Evolutionary conservation across 2,329 filamentous ascomycete species (phyloP).

Genomic region (Trichoderma polysporum): DNA sequence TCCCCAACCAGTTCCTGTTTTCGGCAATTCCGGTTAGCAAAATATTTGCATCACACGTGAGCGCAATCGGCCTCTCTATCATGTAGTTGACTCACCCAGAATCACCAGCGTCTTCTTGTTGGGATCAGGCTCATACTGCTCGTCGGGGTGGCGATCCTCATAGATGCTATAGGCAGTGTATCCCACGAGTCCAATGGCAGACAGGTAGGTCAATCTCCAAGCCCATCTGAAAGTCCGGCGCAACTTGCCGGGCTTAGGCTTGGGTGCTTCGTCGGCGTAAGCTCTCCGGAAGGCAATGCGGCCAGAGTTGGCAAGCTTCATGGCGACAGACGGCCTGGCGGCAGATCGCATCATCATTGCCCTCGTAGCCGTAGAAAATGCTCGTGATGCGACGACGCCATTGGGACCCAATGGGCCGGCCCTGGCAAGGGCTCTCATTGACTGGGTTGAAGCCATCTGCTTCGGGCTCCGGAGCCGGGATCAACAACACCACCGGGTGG

Average conservation of each 20-base stretch:
- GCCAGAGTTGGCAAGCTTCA: slow-evolving; percentile 37
- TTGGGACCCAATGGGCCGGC: slow-evolving; percentile 32
- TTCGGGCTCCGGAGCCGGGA: slow-evolving; percentile 14
- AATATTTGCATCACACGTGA: neutral
- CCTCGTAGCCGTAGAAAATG: slow-evolving; percentile 35
- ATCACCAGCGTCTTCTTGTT: slow-evolving; percentile 96
- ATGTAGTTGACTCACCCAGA: slow-evolving; percentile 62
- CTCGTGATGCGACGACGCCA: slow-evolving; percentile 34
- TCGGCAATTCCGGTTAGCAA: slow-evolving; percentile 28
- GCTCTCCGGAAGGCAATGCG: slow-evolving; percentile 45
- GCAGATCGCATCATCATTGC: slow-evolving; percentile 25
- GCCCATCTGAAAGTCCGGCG: slow-evolving; percentile 70
- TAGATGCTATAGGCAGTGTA: slow-evolving; percentile 82
- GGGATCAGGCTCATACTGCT: slow-evolving; percentile 77
- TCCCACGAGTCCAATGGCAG: slow-evolving; percentile 65
- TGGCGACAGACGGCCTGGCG: slow-evolving; percentile 35
- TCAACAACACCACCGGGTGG: slow-evolving; percentile 1
- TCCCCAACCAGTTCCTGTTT: slow-evolving; percentile 86
- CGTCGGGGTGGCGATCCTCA: slow-evolving; percentile 73
- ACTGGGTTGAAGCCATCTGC: slow-evolving; percentile 48
- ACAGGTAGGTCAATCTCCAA: slow-evolving; percentile 81
- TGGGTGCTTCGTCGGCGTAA: slow-evolving; percentile 53
- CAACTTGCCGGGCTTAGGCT: slow-evolving; percentile 60
- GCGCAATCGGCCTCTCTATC: neutral
- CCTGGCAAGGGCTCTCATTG: slow-evolving; percentile 40